Conservation (phyloP, 441 rosid genomes). For the Gossypium schwendimanii region DNA sequence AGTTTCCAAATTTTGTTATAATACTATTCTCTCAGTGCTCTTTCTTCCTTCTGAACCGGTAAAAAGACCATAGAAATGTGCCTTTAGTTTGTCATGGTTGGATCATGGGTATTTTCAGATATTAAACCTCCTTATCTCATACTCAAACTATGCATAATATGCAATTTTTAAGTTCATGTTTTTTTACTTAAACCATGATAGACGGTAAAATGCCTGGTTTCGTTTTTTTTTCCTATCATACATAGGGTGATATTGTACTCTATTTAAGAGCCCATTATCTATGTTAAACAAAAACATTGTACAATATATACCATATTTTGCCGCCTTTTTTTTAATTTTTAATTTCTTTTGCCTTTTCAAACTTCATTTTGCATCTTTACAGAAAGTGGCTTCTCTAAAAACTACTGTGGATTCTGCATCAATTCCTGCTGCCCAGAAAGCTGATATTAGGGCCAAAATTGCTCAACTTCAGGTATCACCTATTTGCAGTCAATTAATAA, state of each 20-base stretch:
- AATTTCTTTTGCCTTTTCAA: background rate
- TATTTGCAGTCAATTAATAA: background rate
- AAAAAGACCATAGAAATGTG: background rate
- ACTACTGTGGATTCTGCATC: constrained; percentile 59
- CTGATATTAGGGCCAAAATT: constrained; percentile 75
- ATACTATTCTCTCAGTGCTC: background rate
- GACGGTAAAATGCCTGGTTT: background rate
- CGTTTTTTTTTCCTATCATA: background rate
- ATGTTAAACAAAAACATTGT: background rate
- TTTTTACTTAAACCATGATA: background rate
- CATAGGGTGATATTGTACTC: background rate
- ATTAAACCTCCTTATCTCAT: background rate
- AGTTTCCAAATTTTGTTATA: background rate
- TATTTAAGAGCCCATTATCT: background rate
- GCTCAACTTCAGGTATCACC: constrained; percentile 61
- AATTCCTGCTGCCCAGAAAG: constrained; percentile 86
- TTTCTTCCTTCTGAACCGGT: background rate
- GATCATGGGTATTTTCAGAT: background rate
- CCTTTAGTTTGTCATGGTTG: background rate
- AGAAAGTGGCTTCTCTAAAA: constrained; percentile 83
- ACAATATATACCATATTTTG: background rate
- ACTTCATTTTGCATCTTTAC: constrained; percentile 13
- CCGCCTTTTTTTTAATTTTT: background rate
- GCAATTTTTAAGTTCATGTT: background rate
- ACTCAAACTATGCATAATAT: background rate